Percentiles rank a stretch among this genome's conserved stretches.
phyloP scores from a whole-genome alignment of 768 basidiomycete genomes.

The Sutorius australiensis region DNA sequence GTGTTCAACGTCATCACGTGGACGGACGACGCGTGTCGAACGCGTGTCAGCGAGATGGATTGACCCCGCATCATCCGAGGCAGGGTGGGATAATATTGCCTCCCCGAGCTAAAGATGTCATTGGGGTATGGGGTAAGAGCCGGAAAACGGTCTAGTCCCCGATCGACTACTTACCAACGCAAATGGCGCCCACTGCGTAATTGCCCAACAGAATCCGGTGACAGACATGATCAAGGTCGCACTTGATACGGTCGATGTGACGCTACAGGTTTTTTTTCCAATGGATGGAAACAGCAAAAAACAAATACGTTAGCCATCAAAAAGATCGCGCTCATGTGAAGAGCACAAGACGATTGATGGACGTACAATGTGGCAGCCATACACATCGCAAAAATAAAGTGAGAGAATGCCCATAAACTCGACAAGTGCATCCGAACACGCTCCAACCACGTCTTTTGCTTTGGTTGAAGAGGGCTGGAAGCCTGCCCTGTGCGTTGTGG shows the following conservation, averaged over 20 bases:
- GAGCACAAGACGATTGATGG: conserved; percentile 2
- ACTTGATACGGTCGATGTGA: conserved; percentile 63
- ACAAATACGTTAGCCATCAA: conserved; percentile 9
- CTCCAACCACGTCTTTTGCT: conserved; percentile 32
- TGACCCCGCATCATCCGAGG: conserved; percentile 31
- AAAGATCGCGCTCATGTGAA: conserved; percentile 12
- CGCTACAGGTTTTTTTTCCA: conserved; percentile 39
- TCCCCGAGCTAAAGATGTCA: conserved; percentile 62
- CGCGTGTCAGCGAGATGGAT: conserved; percentile 40
- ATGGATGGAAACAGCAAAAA: conserved; percentile 5
- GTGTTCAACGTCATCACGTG: conserved; percentile 16
- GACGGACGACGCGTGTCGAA: conserved; percentile 10
- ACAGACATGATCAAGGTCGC: conserved; percentile 74
- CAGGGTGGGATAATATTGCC: conserved; percentile 72
- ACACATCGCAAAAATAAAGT: conserved; percentile 66
- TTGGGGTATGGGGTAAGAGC: conserved; percentile 20
- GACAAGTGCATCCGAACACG: conserved; percentile 57
- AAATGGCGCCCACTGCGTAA: conserved; percentile 92
- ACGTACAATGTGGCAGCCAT: conserved; percentile 86
- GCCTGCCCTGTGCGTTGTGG: conserved; percentile 15
- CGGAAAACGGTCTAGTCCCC: background rate
- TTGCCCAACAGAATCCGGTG: conserved; percentile 90
- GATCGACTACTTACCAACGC: conserved; percentile 56
- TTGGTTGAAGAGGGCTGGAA: conserved; percentile 17
- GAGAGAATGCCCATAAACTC: conserved; percentile 75